Conservation (phyloP, 345 rosid species). For the Sisymbrium irio region DNA sequence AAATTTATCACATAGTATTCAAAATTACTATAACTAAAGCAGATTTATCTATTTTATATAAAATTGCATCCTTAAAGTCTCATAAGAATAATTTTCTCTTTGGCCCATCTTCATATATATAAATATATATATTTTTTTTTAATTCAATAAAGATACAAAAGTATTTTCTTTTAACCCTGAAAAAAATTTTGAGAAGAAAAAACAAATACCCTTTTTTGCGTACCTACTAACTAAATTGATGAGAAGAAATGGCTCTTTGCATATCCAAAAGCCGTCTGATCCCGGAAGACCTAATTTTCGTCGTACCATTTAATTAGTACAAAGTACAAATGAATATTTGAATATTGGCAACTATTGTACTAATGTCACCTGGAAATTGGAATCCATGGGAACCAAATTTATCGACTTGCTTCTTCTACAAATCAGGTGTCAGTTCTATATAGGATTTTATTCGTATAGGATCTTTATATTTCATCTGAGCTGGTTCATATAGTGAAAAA, state of each 20-base stretch:
- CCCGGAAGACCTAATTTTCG: not conserved
- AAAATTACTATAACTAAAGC: not conserved
- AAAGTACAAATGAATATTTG: not conserved
- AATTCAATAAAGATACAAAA: too few relatives aligned
- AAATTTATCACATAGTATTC: not conserved
- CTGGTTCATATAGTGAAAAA: not conserved
- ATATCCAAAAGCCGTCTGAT: conserved; percentile 24
- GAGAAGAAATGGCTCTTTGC: conserved; percentile 4
- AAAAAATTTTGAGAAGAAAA: too few relatives aligned
- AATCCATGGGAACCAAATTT: not conserved
- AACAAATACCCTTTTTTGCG: too few relatives aligned
- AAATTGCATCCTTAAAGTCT: not conserved
- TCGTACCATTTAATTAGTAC: conserved; percentile 8
- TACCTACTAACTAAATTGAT: not conserved
- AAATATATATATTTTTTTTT: too few relatives aligned
- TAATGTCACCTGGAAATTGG: conserved; percentile 26
- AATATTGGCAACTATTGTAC: conserved; percentile 1
- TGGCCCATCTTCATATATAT: too few relatives aligned
- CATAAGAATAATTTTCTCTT: too few relatives aligned
- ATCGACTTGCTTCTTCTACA: conserved; percentile 15
- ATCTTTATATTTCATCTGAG: conserved; percentile 10
- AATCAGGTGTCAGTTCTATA: conserved; percentile 9
- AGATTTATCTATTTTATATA: not conserved
- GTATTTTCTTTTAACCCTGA: too few relatives aligned
- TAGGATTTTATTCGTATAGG: conserved; percentile 4